Evolutionary conservation across 83 land plant genomes (phyloP), one percentile per base, ranked within the genome.

Genomic region (Isoetes engelmannii): DNA sequence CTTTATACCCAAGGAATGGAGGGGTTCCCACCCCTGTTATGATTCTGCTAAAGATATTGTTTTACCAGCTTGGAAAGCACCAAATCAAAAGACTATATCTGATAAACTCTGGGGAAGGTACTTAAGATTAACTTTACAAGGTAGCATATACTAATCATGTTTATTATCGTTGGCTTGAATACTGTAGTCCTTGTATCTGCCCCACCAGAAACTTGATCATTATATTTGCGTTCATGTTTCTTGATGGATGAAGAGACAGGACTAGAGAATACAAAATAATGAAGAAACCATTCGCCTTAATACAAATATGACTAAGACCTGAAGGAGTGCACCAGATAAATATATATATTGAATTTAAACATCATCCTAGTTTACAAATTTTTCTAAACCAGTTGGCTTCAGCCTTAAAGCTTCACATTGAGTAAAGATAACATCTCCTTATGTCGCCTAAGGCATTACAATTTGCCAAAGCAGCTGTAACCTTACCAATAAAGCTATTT

Each of bases 1-100:
- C 62, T 5, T 3, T 4, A 82, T 93, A 71, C 81, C 96, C 44
- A 70, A 69, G 56, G 78, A 72, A 44, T 85, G 70, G 78, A 79
- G 86, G 73, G 98, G 96, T n/a, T 64, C 76, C 54, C 98, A 93
- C 71, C 85, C 89, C 10, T 93, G 98, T 54, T 93, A 86, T 75
- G 96, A 93, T 58, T 92, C 96, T 10, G 64, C 65, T 2, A 93
- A 93, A 74, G 98, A 93, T 65, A 84, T 90, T 76, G 96, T 93
- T 13, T 75, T 93, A 68, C 96, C 98, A 66, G 97, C 98, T 47
- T 90, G 96, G 96, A 90, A 93, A 69, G 48, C 60, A 37, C 92
- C 92, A 68, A 81, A 86, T 63, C 74, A 84, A 57, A 57, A 49
- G 66, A 63, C 81, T 18, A n/a, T 93, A 17, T 41, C n/a, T 5